Conservation (phyloP, 2,329 filamentous ascomycete species). For the Cordyceps pruinosa region DNA sequence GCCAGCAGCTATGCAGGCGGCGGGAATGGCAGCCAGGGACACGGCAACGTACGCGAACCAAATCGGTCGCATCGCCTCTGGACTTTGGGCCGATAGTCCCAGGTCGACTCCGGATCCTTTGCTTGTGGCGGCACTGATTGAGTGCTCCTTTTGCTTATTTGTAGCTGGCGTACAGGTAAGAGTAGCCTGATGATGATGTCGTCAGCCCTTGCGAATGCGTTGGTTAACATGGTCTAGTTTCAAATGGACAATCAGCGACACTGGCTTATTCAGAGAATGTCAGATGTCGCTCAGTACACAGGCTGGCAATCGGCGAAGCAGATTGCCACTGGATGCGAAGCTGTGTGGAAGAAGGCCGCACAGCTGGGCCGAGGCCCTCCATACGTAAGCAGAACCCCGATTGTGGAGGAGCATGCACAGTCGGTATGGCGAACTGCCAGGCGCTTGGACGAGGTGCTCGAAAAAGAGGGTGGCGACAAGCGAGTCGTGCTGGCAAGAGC, state of each 20-base stretch:
- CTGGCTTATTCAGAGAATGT: constrained; percentile 69
- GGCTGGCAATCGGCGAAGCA: constrained; percentile 81
- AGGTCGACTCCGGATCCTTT: constrained; percentile 52
- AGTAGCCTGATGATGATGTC: neutral
- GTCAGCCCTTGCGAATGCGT: neutral
- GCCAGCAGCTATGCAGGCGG: constrained; percentile 80
- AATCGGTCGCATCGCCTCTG: constrained; percentile 75
- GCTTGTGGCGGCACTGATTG: constrained; percentile 74
- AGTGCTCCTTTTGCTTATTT: constrained; percentile 76
- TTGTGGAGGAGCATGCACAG: constrained; percentile 20
- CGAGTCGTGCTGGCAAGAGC: constrained; percentile 53
- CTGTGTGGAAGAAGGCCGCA: constrained; percentile 70
- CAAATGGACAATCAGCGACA: constrained; percentile 63
- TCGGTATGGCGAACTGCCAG: constrained; percentile 44
- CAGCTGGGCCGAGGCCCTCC: constrained; percentile 65
- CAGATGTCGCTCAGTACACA: constrained; percentile 69
- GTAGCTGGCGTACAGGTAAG: constrained; percentile 70
- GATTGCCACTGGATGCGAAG: constrained; percentile 79
- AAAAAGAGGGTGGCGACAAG: constrained; percentile 32
- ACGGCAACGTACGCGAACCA: constrained; percentile 66
- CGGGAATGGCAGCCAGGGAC: constrained; percentile 65
- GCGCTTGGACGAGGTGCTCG: constrained; percentile 45
- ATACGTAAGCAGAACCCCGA: constrained; percentile 28
- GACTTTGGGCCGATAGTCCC: constrained; percentile 50
- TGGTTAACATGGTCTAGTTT: constrained; percentile 44